Conservation (phyloP, 2,329 filamentous ascomycete species). For the Arthrobotrys musiformis region DNA sequence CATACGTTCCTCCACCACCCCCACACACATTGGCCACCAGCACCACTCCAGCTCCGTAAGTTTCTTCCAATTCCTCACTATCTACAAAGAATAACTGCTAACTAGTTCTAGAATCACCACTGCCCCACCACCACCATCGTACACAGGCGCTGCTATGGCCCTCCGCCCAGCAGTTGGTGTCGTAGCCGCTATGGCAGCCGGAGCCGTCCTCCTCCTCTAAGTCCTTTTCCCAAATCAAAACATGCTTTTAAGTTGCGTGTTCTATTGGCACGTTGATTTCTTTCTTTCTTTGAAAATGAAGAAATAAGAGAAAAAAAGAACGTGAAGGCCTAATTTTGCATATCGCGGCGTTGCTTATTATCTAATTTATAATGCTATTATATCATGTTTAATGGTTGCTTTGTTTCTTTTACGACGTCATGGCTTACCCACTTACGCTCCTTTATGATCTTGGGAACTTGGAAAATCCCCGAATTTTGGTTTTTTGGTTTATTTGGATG, state of each 20-base stretch:
- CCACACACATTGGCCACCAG: slow-evolving; percentile 24
- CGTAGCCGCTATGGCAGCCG: slow-evolving; percentile 22
- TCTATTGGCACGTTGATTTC: not conserved
- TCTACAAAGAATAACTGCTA: not conserved
- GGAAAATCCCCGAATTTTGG: not conserved
- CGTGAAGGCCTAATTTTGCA: not conserved
- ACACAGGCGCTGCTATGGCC: slow-evolving; percentile 47
- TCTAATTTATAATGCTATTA: slow-evolving; percentile 19
- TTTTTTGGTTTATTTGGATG: slow-evolving; percentile 1
- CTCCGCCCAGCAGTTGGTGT: slow-evolving; percentile 37
- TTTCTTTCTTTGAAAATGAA: not conserved
- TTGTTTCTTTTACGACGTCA: not conserved
- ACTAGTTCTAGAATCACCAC: slow-evolving; percentile 11
- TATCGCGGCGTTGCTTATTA: not conserved
- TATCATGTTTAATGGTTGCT: not conserved
- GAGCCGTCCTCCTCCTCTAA: slow-evolving; percentile 34
- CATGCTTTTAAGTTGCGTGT: not conserved
- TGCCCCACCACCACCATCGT: slow-evolving; percentile 26
- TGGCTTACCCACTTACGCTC: not conserved
- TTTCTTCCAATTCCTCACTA: not conserved
- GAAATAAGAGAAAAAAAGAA: not conserved
- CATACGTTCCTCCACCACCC: slow-evolving; percentile 12
- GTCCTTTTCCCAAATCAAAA: not conserved
- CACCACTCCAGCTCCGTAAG: slow-evolving; percentile 48
- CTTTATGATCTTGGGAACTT: not conserved